These are phyloP conservation scores for Leptoxyphium fumago DNA, from an alignment of 2,329 filamentous ascomycete species.

Conservation along the genomic window DNA sequence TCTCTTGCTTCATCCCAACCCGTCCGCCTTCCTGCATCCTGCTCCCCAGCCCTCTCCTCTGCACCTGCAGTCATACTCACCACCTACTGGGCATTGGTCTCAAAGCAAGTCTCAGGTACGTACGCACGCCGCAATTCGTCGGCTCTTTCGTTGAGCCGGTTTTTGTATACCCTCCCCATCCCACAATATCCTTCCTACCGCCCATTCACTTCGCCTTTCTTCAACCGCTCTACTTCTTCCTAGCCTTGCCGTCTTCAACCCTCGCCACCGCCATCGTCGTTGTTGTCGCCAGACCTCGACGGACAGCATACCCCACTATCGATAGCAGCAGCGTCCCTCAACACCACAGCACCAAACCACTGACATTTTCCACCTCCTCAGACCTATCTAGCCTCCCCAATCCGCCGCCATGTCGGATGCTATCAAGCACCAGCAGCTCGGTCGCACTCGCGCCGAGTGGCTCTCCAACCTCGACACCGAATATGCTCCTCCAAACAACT, in stretches of 20 bases:
- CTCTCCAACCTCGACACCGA: conserved; percentile 74
- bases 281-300: no score
- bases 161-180: background rate
- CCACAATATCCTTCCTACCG: background rate
- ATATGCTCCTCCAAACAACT: conserved; percentile 72
- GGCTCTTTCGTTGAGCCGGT: conserved; percentile 1
- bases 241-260: background rate
- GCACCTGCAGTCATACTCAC: background rate
- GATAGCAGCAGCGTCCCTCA: no score
- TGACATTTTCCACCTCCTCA: background rate
- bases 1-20: background rate
- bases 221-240: background rate
- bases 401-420: conserved; percentile 47
- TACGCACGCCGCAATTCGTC: background rate
- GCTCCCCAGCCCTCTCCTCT: background rate
- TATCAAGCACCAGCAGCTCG: conserved; percentile 66
- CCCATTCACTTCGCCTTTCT: background rate
- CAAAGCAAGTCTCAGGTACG: no score
- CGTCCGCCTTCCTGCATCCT: conserved; percentile 1
- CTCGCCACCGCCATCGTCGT: conserved; percentile 1
- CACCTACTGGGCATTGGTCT: no score
- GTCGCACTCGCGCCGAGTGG: conserved; percentile 59
- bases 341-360: background rate
- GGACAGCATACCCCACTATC: no score
- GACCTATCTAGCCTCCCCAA: background rate